Conservation (phyloP, 176 grass and related monocot species). For the Raddia guianensis region DNA sequence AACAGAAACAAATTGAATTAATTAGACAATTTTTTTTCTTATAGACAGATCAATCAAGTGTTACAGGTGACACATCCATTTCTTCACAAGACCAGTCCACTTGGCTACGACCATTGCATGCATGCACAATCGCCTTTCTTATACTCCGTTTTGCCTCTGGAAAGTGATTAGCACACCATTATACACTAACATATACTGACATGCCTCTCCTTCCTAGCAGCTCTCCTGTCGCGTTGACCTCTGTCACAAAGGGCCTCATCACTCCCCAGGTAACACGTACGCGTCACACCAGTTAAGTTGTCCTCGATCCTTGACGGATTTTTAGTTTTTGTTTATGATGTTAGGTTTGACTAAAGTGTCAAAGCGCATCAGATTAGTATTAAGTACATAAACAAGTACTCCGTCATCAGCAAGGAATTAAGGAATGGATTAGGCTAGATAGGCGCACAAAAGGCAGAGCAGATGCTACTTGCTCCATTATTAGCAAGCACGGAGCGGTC, state of each 20-base stretch:
- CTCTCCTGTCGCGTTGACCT: conserved; percentile 19
- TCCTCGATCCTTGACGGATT: neutral
- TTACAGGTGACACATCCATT: conserved; percentile 11
- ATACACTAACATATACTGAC: neutral
- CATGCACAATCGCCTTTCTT: neutral
- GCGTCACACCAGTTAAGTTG: conserved; percentile 25
- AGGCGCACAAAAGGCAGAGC: conserved; percentile 30
- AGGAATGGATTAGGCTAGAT: conserved; percentile 16
- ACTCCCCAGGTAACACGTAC: neutral
- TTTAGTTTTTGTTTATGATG: conserved; percentile 3
- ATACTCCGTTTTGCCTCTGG: conserved; percentile 10
- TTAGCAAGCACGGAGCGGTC: conserved; percentile 23
- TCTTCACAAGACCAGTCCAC: conserved; percentile 16
- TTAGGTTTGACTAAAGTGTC: conserved; percentile 56
- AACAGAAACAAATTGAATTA: neutral
- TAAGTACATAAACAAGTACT: conserved; percentile 5
- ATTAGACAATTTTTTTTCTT: neutral
- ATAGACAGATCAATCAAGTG: neutral
- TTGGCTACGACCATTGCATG: neutral
- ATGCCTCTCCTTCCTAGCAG: neutral
- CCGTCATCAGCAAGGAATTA: conserved; percentile 23
- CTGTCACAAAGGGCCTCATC: neutral
- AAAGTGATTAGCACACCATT: neutral
- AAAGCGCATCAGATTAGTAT: conserved; percentile 10
- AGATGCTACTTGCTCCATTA: conserved; percentile 53